Percentiles rank a stretch among this genome's conserved stretches.
phyloP scores from a whole-genome alignment of 805 yeast genomes.

The Candida yuanshanica region DNA sequence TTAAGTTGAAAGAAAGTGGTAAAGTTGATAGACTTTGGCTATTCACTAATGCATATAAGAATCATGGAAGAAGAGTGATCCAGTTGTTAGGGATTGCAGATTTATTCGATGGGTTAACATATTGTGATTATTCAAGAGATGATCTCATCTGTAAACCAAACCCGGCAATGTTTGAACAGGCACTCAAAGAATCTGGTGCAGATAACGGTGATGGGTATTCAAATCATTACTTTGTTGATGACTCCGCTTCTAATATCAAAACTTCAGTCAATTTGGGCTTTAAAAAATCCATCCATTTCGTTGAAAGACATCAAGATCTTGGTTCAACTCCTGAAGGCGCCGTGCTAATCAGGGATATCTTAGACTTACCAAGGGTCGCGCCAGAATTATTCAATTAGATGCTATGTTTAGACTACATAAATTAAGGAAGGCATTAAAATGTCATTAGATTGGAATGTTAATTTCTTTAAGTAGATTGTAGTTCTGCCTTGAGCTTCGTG shows the following conservation, averaged over 20 bases:
- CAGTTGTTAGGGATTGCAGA: constrained; percentile 85
- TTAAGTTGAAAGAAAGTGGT: constrained; percentile 35
- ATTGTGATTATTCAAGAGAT: constrained; percentile 70
- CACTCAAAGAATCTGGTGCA: constrained; percentile 61
- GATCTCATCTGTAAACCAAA: constrained; percentile 89
- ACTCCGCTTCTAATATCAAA: constrained; percentile 69
- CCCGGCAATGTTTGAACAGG: constrained; percentile 55
- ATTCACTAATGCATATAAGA: constrained; percentile 90
- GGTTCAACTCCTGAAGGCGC: constrained; percentile 39
- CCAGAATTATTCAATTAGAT: constrained; percentile 19
- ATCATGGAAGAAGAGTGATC: constrained; percentile 80
- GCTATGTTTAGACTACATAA: not conserved
- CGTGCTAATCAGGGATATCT: constrained; percentile 48
- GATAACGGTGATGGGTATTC: constrained; percentile 37
- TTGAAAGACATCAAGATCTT: constrained; percentile 59
- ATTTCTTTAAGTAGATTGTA: too few relatives aligned
- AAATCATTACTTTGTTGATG: constrained; percentile 78
- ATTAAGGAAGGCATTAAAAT: too few relatives aligned
- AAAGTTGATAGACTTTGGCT: constrained; percentile 79
- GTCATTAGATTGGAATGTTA: too few relatives aligned
- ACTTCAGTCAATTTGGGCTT: constrained; percentile 73
- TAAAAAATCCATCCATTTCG: constrained; percentile 63
- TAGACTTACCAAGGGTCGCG: constrained; percentile 36
- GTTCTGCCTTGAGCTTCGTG: not conserved
- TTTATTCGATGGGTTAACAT: constrained; percentile 88